phyloP scores from a whole-genome alignment of 345 rosid species.

The Gossypium bickii region DNA sequence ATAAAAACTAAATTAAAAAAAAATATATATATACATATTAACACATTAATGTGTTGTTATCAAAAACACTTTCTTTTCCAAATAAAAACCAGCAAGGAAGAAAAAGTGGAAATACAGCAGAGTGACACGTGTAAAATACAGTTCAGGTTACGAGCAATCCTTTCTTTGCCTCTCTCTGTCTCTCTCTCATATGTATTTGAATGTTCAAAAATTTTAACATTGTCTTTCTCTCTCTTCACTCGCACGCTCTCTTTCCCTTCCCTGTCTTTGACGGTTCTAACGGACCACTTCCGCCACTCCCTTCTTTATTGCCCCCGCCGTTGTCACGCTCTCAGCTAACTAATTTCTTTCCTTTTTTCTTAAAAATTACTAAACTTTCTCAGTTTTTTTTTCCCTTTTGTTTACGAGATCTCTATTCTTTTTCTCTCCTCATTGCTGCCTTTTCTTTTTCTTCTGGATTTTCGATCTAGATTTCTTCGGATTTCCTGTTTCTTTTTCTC shows the following conservation, averaged over 20 bases:
- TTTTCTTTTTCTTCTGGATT: slow-evolving; percentile 16
- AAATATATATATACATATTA: too few relatives aligned
- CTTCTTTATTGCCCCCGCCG: slow-evolving; percentile 27
- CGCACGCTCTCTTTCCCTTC: slow-evolving; percentile 7
- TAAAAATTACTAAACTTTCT: neutral
- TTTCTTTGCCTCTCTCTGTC: neutral
- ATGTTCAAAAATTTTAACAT: neutral
- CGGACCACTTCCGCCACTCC: slow-evolving; percentile 13
- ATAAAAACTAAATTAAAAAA: too few relatives aligned
- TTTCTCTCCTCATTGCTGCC: slow-evolving; percentile 22
- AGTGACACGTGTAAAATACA: neutral
- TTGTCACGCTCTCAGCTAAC: neutral
- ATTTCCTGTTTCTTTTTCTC: neutral
- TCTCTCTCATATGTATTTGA: slow-evolving; percentile 41
- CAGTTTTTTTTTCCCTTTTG: neutral
- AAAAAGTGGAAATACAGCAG: neutral
- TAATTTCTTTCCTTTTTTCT: neutral
- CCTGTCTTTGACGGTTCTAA: slow-evolving; percentile 4
- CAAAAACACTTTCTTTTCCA: too few relatives aligned
- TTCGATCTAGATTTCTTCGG: slow-evolving; percentile 33
- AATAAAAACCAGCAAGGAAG: too few relatives aligned
- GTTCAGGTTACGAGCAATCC: neutral
- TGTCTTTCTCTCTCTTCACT: neutral
- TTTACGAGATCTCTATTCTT: neutral
- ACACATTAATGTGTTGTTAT: too few relatives aligned